Conservation (phyloP, 139 green algal species). For the Tetradesmus lagerheimii region DNA sequence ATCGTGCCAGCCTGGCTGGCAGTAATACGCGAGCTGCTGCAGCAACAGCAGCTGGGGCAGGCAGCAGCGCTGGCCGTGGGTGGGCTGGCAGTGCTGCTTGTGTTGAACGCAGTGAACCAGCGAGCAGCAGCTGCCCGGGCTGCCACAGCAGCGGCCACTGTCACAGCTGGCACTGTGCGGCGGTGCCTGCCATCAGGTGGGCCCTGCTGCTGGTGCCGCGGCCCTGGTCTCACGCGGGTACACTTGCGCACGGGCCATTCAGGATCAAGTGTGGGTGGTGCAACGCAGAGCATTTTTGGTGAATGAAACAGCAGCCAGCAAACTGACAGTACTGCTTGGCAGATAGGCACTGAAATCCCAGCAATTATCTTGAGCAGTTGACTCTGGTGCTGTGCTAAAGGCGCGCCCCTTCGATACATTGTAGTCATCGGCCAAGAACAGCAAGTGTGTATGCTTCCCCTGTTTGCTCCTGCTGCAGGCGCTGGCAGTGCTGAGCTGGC, state of each 20-base stretch:
- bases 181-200: background rate
- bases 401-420: background rate
- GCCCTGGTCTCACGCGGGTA: too few species aligned
- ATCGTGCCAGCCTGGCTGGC: constrained; percentile 7
- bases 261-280: too few species aligned
- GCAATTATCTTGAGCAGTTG: background rate
- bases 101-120: background rate
- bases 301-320: too few species aligned
- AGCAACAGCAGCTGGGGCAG: background rate
- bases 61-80: background rate
- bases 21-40: background rate
- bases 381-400: background rate
- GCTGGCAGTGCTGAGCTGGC: background rate
- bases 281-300: too few species aligned
- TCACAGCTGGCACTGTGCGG: background rate
- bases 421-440: too few species aligned
- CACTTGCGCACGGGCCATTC: too few species aligned
- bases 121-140: background rate
- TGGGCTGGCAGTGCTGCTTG: constrained; percentile 8
- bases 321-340: too few species aligned
- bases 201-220: background rate
- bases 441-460: background rate
- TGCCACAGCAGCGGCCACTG: background rate
- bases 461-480: background rate
- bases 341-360: background rate